Percentiles rank a stretch among this genome's conserved stretches.
phyloP scores from a whole-genome alignment of 192 early-diverging fungal species.

The Backusella parvicylindrica region DNA sequence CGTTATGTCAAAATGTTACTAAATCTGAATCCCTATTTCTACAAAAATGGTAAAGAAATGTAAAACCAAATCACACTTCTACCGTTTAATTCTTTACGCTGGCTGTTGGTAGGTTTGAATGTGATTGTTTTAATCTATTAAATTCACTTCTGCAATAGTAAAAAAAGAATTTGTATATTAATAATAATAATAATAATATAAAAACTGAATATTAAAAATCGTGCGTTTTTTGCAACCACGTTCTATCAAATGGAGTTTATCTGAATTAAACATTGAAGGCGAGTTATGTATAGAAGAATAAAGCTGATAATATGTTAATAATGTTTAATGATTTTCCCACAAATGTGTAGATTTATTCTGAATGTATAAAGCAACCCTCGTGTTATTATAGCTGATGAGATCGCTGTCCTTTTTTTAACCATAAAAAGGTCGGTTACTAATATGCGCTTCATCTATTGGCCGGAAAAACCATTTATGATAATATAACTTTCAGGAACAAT shows the following conservation, averaged over 20 bases:
- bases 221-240: neutral
- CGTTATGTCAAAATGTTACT: neutral
- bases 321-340: neutral
- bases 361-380: no score
- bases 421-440: neutral
- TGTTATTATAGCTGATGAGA: neutral
- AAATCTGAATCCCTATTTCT: neutral
- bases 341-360: neutral
- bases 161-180: neutral
- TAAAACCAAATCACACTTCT: neutral
- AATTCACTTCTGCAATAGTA: neutral
- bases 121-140: neutral
- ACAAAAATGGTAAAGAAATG: neutral
- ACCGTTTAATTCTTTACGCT: neutral
- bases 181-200: no score
- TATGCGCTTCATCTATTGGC: neutral
- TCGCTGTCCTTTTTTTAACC: neutral
- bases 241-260: neutral
- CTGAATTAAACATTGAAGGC: neutral
- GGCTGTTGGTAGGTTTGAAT: neutral
- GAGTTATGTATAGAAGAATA: no score
- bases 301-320: no score
- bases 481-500: neutral
- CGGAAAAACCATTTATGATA: neutral
- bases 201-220: neutral